Conservation (phyloP, 2,329 filamentous ascomycete species). For the Talaromyces rugulosus region DNA sequence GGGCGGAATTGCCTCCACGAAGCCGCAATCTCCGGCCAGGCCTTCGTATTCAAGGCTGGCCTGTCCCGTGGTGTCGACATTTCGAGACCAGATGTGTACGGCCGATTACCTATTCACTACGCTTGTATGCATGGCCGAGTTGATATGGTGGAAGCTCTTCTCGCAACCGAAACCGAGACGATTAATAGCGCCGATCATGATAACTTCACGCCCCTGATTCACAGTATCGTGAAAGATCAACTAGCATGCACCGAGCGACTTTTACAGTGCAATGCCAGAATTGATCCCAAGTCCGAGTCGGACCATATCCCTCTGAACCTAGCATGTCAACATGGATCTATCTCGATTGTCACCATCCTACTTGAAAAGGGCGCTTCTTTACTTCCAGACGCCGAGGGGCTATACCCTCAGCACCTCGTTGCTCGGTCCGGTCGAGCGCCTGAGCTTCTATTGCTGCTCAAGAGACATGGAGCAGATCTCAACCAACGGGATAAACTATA, state of each 20-base stretch:
- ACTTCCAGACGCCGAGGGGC: constrained; percentile 88
- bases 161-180: constrained; percentile 66
- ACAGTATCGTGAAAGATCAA: constrained; percentile 86
- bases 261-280: constrained; percentile 71
- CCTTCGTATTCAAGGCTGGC: constrained; percentile 70
- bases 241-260: constrained; percentile 75
- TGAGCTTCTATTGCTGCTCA: constrained; percentile 72
- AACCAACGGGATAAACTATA: constrained; percentile 94
- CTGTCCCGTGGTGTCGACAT: constrained; percentile 73
- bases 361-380: constrained; percentile 76
- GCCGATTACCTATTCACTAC: constrained; percentile 88
- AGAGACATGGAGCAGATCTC: constrained; percentile 81
- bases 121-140: constrained; percentile 90
- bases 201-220: constrained; percentile 93
- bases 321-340: constrained; percentile 87
- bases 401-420: constrained; percentile 96
- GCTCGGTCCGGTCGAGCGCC: constrained; percentile 82
- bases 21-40: constrained; percentile 87
- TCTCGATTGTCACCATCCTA: constrained; percentile 78
- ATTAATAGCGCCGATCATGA: constrained; percentile 91
- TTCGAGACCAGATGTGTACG: constrained; percentile 84
- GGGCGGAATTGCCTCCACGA: constrained; percentile 95
- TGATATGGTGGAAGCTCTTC: constrained; percentile 72
- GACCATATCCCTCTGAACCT: constrained; percentile 94
- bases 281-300: constrained; percentile 78